phyloP scores from a whole-genome alignment of 2,329 filamentous ascomycete species.

The Dothistroma septosporum region DNA sequence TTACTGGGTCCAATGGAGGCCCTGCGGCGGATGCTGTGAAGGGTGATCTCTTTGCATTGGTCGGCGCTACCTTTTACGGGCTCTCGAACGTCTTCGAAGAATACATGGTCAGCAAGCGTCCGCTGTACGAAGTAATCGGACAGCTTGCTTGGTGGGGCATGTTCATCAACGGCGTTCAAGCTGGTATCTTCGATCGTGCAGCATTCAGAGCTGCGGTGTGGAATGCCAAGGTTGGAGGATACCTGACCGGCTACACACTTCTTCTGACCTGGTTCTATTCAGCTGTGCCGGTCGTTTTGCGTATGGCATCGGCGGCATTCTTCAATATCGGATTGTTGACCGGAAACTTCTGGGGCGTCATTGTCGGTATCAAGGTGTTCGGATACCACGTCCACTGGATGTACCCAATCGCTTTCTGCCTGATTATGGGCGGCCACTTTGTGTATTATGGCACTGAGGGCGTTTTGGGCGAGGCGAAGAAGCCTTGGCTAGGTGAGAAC shows the following conservation, averaged over 20 bases:
- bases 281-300: conserved; percentile 79
- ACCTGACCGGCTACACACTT: conserved; percentile 85
- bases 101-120: conserved; percentile 81
- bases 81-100: conserved; percentile 89
- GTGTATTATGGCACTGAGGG: conserved; percentile 83
- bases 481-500: conserved; percentile 88
- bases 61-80: conserved; percentile 88
- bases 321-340: conserved; percentile 95
- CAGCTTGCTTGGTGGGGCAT: conserved; percentile 86
- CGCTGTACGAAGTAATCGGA: conserved; percentile 87
- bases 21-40: conserved; percentile 69
- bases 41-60: conserved; percentile 85
- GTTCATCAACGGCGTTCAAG: conserved; percentile 86
- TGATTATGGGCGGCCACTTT: conserved; percentile 80
- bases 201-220: conserved; percentile 55
- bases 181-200: conserved; percentile 82
- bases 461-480: conserved; percentile 79
- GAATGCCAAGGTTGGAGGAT: conserved; percentile 62
- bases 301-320: conserved; percentile 86
- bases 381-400: conserved; percentile 75
- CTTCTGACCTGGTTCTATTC: conserved; percentile 82
- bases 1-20: conserved; percentile 70
- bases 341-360: conserved; percentile 94
- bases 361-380: conserved; percentile 86
- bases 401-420: conserved; percentile 92